phyloP scores from a whole-genome alignment of 345 rosid genomes.

The Citrus cavaleriei region DNA sequence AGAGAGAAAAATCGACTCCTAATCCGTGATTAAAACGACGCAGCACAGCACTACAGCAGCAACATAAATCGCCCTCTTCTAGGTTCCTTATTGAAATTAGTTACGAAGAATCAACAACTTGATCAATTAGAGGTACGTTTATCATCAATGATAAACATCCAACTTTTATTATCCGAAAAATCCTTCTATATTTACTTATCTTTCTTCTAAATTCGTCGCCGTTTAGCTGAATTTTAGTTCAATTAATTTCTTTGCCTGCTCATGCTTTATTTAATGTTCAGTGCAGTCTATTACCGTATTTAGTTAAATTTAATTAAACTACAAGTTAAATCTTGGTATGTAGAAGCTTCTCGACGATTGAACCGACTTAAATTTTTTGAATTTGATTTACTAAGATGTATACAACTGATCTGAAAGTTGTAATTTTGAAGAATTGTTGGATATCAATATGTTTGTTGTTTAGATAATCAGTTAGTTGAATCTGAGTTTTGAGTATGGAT shows the following conservation, averaged over 20 bases:
- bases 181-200: neutral
- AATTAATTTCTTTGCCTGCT: neutral
- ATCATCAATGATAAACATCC: neutral
- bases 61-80: neutral
- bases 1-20: neutral
- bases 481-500: neutral
- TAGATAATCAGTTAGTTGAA: neutral
- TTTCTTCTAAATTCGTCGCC: neutral
- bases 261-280: neutral
- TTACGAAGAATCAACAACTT: neutral
- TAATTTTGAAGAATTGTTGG: neutral
- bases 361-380: neutral
- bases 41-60: neutral
- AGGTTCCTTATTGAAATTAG: neutral
- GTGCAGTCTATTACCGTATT: neutral
- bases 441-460: neutral
- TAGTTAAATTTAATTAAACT: neutral
- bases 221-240: constrained; percentile 1
- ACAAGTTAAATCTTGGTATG: neutral
- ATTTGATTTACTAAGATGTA: neutral
- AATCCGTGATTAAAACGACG: neutral
- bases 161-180: neutral
- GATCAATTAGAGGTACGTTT: constrained; percentile 7
- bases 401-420: neutral
- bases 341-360: neutral